phyloP scores from a whole-genome alignment of 108 stramenopile species.

The Skeletonema grethae region DNA sequence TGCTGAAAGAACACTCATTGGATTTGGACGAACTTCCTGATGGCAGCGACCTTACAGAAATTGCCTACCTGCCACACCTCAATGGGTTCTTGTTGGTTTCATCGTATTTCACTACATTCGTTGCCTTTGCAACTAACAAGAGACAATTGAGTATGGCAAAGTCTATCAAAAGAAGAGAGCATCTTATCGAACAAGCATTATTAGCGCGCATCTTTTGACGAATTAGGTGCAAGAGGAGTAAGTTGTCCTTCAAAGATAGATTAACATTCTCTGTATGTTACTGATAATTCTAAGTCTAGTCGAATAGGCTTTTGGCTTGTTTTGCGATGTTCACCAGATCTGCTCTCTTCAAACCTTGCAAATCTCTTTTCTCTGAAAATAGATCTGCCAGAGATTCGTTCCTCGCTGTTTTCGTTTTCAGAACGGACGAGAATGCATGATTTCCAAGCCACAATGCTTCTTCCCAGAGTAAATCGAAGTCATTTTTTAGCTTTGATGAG shows the following conservation, averaged over 20 bases:
- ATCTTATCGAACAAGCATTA: too few species aligned
- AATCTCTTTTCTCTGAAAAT: slow-evolving; percentile 9
- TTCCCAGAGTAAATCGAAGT: slow-evolving; percentile 13
- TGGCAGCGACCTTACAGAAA: background rate
- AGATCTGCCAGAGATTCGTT: background rate
- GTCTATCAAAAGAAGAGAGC: background rate
- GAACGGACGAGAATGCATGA: slow-evolving; percentile 27
- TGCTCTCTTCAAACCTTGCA: slow-evolving; percentile 6
- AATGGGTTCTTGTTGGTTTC: slow-evolving; percentile 1
- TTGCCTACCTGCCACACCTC: background rate
- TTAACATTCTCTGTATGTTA: background rate
- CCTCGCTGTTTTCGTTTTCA: slow-evolving; percentile 5
- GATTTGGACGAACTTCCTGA: background rate
- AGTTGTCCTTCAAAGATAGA: too few species aligned
- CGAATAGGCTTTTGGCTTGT: background rate
- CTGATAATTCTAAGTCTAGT: background rate
- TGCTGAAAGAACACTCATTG: background rate
- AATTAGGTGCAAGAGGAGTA: too few species aligned
- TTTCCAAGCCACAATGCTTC: slow-evolving; percentile 43
- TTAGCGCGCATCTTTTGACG: too few species aligned
- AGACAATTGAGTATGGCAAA: background rate
- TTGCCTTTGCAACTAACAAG: background rate
- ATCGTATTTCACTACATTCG: background rate
- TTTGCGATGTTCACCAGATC: slow-evolving; percentile 9
- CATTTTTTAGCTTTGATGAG: slow-evolving; percentile 27